Conservation (phyloP, 306 rosid genomes). For the Rubus idaeus region DNA sequence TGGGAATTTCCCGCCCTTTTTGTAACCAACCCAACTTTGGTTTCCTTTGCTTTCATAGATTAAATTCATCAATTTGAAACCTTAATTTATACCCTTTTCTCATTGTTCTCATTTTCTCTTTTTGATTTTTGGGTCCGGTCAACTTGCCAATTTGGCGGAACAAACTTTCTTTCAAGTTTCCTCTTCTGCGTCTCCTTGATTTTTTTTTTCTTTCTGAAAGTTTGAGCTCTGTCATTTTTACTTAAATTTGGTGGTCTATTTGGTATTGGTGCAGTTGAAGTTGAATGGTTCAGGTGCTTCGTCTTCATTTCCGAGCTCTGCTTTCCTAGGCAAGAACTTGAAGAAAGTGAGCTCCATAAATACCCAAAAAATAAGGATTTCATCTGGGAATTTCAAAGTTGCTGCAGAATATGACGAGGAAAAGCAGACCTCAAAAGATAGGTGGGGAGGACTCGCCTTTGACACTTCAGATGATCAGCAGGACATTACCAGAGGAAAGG, state of each 20-base stretch:
- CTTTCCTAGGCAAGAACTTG: constrained; percentile 50
- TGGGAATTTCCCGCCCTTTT: constrained; percentile 24
- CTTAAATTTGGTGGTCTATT: not conserved
- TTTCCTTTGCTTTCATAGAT: constrained; percentile 2
- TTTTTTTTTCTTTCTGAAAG: not conserved
- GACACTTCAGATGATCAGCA: constrained; percentile 90
- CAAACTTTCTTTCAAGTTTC: not conserved
- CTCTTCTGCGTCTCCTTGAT: constrained; percentile 1
- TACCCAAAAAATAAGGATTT: constrained; percentile 28
- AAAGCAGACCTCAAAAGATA: constrained; percentile 66
- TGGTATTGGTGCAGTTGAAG: constrained; percentile 47
- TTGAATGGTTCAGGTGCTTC: constrained; percentile 37
- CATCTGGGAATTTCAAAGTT: constrained; percentile 43
- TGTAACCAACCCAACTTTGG: not conserved
- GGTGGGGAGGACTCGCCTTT: constrained; percentile 75
- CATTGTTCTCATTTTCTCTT: not conserved
- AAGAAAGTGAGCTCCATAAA: constrained; percentile 34
- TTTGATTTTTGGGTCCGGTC: not conserved
- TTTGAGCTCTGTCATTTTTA: not conserved
- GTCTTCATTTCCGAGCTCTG: constrained; percentile 34
- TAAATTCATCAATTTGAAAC: constrained; percentile 8
- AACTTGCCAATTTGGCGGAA: not conserved
- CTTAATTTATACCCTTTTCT: not conserved
- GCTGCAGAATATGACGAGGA: constrained; percentile 46
- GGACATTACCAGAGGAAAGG: constrained; percentile 85